Base-by-base conservation (phyloP, 257 asterid species). In the Solanum microdontum region DNA sequence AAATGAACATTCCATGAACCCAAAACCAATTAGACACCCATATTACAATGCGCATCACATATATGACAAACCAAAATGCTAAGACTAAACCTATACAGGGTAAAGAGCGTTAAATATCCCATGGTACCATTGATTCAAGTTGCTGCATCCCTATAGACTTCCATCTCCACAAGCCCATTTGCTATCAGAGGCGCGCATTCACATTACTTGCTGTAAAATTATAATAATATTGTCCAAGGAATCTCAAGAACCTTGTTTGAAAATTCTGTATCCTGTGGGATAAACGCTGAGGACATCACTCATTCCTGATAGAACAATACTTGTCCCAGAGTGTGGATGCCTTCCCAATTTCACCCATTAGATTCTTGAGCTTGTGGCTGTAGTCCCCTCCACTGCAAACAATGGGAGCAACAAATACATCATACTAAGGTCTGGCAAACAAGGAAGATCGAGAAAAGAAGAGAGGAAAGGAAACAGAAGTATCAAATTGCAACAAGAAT, bases 291-390 rank as follows among this genome's bases (percentile, higher is more conserved):
- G 85, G 24, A 73, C 14, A 7, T 95, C 94, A 97, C 90, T 97
- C 99, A 7, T 97, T 97, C 85, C 97, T 89, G 90, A 97, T 96
- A 87, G 97, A 96, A 85, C 95, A 92, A 88, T 93, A 97, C 89
- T 96, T 96, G 85, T 97, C 99, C 75, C 94, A 92, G 39, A 97
- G 92, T 45, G 94, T 43, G 30, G 60, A 91, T 45, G 98, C 90
- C 90, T 97, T 94, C 75, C 92, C 87, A 66, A 96, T 94, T 87
- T 96, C 99, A 28, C 37, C 92, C 98, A 96, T 97, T 15, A 97
- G 98, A 89, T 93, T 94, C 95, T 97, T 97, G 62, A 97, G 96
- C 93, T 94, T 97, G 90, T 95, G 99, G 86, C 98, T 96, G 91
- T 95, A 97, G 73, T 97, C 99, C 58, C 98, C 98, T 90, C 98